Conservation (phyloP, 306 rosid species). For the Sphenostylis stenocarpa region DNA sequence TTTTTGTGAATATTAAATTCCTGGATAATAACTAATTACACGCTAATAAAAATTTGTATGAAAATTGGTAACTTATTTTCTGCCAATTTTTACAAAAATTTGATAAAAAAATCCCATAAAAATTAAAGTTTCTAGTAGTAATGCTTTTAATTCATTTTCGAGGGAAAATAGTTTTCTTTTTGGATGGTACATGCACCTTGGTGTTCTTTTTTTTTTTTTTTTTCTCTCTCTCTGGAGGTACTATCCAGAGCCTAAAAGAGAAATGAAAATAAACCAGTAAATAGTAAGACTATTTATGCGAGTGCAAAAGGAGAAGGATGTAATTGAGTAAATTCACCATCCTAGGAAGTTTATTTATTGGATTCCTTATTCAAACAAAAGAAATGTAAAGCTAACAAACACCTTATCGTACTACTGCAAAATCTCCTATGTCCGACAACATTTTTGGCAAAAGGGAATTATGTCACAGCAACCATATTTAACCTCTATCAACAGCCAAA, state of each 20-base stretch:
- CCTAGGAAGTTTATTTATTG: constrained; percentile 30
- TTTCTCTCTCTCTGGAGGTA: too few species aligned
- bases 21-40: too few species aligned
- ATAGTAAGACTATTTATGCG: neutral
- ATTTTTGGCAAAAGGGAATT: constrained; percentile 26
- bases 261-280: constrained; percentile 16
- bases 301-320: neutral
- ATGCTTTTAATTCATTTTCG: too few species aligned
- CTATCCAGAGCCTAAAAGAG: neutral
- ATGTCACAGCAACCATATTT: constrained; percentile 32
- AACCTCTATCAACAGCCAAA: constrained; percentile 34
- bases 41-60: too few species aligned
- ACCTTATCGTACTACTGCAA: constrained; percentile 29
- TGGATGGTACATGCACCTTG: neutral
- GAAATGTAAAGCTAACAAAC: constrained; percentile 18
- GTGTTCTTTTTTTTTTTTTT: neutral
- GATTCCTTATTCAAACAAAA: constrained; percentile 37
- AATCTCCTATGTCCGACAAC: constrained; percentile 32
- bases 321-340: constrained; percentile 31
- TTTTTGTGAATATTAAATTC: too few species aligned
- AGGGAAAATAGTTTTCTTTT: neutral
- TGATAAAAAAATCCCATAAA: too few species aligned
- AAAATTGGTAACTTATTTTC: too few species aligned
- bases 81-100: too few species aligned
- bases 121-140: too few species aligned